phyloP scores from a whole-genome alignment of 1,139 yeast genomes.

The Hemisphaericaspora xylofermentans region DNA sequence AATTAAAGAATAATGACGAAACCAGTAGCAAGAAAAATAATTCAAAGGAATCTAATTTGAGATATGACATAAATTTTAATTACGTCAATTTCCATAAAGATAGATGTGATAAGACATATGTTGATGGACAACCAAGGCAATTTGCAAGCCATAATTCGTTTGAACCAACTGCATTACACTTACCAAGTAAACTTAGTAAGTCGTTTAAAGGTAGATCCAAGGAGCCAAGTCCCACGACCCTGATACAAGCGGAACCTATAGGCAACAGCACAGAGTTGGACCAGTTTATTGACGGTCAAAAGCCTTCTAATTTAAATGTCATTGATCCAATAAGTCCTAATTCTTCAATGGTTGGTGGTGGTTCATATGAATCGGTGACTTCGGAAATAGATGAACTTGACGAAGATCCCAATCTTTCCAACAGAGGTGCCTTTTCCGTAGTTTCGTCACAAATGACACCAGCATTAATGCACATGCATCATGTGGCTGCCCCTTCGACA shows the following conservation, averaged over 20 bases:
- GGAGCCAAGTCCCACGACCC: slow-evolving; percentile 1
- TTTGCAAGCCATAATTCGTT: background rate
- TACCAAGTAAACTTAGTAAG: background rate
- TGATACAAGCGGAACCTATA: slow-evolving; percentile 11
- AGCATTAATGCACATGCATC: background rate
- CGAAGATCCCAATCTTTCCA: slow-evolving; percentile 3
- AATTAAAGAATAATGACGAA: slow-evolving; percentile 18
- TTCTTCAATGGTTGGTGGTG: slow-evolving; percentile 12
- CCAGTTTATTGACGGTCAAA: slow-evolving; percentile 10
- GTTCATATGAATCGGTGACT: slow-evolving; percentile 8
- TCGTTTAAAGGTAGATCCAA: slow-evolving; percentile 9
- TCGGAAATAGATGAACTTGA: background rate
- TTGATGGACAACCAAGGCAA: slow-evolving; percentile 10
- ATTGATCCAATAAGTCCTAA: slow-evolving; percentile 16
- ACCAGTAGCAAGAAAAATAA: slow-evolving; percentile 2
- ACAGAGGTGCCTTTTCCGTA: slow-evolving; percentile 10
- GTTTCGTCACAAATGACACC: slow-evolving; percentile 7
- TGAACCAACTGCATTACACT: background rate
- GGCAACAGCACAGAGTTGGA: slow-evolving; percentile 12
- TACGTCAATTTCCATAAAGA: slow-evolving; percentile 32
- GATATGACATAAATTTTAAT: slow-evolving; percentile 18
- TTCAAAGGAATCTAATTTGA: slow-evolving; percentile 6
- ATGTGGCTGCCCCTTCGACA: background rate
- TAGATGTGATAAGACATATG: slow-evolving; percentile 33
- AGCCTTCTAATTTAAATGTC: slow-evolving; percentile 7